These are phyloP conservation scores for Trichoderma erinaceum DNA, from an alignment of 495 filamentous ascomycete species.

Conservation along the genomic window DNA sequence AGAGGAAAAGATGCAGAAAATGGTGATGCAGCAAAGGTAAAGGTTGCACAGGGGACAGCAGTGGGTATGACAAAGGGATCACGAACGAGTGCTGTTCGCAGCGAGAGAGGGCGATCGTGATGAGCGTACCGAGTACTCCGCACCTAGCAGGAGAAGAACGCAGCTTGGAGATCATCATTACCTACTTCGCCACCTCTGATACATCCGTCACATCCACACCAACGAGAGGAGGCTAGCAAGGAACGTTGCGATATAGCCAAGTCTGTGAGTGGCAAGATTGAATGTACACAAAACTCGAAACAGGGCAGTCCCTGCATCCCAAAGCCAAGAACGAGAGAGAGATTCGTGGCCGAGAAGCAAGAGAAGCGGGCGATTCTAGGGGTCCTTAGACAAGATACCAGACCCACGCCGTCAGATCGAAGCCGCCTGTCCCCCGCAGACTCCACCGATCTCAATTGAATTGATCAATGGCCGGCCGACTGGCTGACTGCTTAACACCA, in stretches of 20 bases:
- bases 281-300: background rate
- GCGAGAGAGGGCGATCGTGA: background rate
- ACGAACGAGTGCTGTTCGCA: background rate
- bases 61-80: background rate
- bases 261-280: background rate
- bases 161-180: background rate
- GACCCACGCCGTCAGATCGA: constrained; percentile 12
- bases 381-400: background rate
- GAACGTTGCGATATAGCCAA: background rate
- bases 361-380: background rate
- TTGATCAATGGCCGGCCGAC: background rate
- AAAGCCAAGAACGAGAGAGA: background rate
- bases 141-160: background rate
- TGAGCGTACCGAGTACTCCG: background rate
- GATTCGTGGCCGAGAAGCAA: background rate
- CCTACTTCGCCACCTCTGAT: background rate
- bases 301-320: background rate
- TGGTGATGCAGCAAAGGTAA: background rate
- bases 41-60: background rate
- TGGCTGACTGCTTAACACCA: background rate
- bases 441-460: background rate
- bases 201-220: background rate
- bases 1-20: background rate
- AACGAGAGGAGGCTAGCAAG: background rate
- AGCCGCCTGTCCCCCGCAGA: background rate